Evolutionary conservation across 768 basidiomycete species (phyloP).

Genomic region (Sutorius australiensis): DNA sequence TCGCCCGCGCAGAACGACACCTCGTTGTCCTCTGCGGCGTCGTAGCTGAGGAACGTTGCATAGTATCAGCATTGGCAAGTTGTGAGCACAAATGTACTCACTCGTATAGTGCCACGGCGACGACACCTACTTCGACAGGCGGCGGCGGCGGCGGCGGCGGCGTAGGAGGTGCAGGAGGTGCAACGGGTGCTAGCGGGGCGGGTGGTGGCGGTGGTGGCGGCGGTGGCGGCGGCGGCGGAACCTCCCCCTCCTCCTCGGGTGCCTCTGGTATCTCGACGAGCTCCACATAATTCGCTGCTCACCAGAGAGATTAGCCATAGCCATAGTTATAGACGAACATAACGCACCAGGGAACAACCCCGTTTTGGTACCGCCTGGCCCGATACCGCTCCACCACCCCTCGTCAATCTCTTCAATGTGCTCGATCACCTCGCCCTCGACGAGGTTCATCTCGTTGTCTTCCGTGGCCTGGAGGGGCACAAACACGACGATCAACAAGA

Average conservation of each 20-base stretch:
- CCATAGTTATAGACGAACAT: no score
- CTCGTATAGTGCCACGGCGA: conserved; percentile 69
- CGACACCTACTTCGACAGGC: conserved; percentile 54
- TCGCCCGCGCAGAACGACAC: conserved; percentile 83
- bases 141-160: conserved; percentile 49
- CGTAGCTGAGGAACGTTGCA: conserved; percentile 52
- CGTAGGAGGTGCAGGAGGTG: conserved; percentile 32
- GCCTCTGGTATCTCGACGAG: conserved; percentile 49
- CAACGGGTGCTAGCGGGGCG: conserved; percentile 29
- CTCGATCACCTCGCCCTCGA: conserved; percentile 78
- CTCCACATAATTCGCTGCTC: conserved; percentile 85
- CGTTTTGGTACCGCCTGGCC: conserved; percentile 55
- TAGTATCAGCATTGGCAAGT: not conserved
- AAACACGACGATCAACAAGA: not conserved
- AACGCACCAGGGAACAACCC: conserved; percentile 82
- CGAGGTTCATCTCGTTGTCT: conserved; percentile 79
- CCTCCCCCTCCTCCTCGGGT: conserved; percentile 38
- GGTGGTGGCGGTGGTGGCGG: conserved; percentile 48
- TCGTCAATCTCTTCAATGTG: conserved; percentile 82
- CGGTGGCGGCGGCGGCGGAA: conserved; percentile 55
- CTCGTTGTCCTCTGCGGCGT: conserved; percentile 90
- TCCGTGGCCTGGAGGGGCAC: conserved; percentile 55
- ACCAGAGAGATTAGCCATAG: not conserved
- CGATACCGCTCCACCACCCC: conserved; percentile 89
- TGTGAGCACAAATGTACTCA: conserved; percentile 35